Percentiles rank a stretch among this genome's conserved stretches.
These are phyloP conservation scores for Noccaea caerulescens DNA, from an alignment of 345 rosid species.

Conservation along the genomic window DNA sequence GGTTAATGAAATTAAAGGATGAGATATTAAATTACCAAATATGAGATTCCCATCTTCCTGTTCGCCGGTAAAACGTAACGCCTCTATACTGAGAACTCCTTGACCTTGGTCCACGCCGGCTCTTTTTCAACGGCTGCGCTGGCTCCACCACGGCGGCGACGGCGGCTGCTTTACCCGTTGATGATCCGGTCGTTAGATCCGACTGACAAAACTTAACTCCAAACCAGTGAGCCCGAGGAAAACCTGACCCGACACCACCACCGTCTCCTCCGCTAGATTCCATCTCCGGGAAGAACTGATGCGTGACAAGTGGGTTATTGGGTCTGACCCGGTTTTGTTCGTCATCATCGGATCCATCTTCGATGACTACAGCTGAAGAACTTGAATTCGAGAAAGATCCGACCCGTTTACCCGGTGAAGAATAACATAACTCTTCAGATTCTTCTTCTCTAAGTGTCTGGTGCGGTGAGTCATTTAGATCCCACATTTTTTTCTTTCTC, in stretches of 20 bases:
- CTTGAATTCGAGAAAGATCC: constrained; percentile 76
- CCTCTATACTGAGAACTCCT: constrained; percentile 98
- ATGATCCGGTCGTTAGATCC: constrained; percentile 50
- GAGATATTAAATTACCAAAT: constrained; percentile 60
- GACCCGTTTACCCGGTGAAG: constrained; percentile 80
- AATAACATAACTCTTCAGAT: constrained; percentile 70
- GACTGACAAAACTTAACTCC: constrained; percentile 66
- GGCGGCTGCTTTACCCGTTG: constrained; percentile 40
- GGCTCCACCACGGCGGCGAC: constrained; percentile 46
- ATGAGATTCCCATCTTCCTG: constrained; percentile 99
- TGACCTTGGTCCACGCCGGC: constrained; percentile 95
- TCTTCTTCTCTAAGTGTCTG: constrained; percentile 51
- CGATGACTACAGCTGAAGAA: constrained; percentile 79
- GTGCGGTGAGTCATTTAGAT: constrained; percentile 45
- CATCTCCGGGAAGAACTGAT: constrained; percentile 82
- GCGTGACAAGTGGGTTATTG: constrained; percentile 63
- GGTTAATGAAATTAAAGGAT: not conserved
- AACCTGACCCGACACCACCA: constrained; percentile 47
- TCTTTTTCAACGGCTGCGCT: constrained; percentile 83
- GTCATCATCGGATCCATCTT: constrained; percentile 81
- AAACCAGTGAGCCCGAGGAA: constrained; percentile 92
- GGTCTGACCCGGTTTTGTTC: constrained; percentile 48
- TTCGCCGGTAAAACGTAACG: constrained; percentile 94
- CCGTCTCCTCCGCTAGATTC: constrained; percentile 35
- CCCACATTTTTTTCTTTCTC: constrained; percentile 44